These are phyloP conservation scores for Miamiensis avidus DNA, from an alignment of 169 alveolate genomes.

Conservation along the genomic window DNA sequence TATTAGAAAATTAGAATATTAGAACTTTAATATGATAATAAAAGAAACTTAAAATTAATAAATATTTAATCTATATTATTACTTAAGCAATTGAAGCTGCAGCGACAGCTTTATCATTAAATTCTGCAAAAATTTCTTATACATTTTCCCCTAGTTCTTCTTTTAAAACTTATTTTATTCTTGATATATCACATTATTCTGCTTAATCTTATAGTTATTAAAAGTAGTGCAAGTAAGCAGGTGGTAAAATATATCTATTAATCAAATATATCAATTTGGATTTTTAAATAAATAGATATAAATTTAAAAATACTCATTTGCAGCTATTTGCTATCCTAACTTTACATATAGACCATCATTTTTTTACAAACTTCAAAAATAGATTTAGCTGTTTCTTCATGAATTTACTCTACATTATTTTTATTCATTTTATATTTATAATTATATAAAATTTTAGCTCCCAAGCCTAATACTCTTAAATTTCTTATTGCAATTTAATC, in stretches of 20 bases:
- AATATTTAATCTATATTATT: no score
- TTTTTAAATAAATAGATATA: no score
- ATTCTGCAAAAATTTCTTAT: slow-evolving; percentile 28
- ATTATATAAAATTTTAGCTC: slow-evolving; percentile 24
- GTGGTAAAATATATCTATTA: slow-evolving; percentile 14
- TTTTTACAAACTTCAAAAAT: slow-evolving; percentile 30
- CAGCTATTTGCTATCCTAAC: slow-evolving; percentile 45
- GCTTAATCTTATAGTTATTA: slow-evolving; percentile 41
- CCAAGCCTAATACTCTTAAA: slow-evolving; percentile 25
- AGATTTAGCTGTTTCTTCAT: slow-evolving; percentile 34
- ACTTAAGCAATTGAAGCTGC: slow-evolving; percentile 46
- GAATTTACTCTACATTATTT: slow-evolving; percentile 36
- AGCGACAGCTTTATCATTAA: slow-evolving; percentile 36
- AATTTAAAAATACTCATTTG: slow-evolving; percentile 27
- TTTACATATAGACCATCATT: slow-evolving; percentile 51
- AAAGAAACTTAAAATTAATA: no score
- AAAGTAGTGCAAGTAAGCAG: slow-evolving; percentile 40
- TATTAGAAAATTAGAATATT: no score
- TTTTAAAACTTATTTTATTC: slow-evolving; percentile 20
- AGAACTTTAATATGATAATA: no score
- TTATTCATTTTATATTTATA: slow-evolving; percentile 31
- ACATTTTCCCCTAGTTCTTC: slow-evolving; percentile 31
- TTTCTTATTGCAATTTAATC: slow-evolving; percentile 26
- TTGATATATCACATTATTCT: slow-evolving; percentile 6
- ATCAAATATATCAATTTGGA: no score